Base-by-base conservation (phyloP, 2,329 filamentous ascomycete species). In the Cordyceps fumosorosea region DNA sequence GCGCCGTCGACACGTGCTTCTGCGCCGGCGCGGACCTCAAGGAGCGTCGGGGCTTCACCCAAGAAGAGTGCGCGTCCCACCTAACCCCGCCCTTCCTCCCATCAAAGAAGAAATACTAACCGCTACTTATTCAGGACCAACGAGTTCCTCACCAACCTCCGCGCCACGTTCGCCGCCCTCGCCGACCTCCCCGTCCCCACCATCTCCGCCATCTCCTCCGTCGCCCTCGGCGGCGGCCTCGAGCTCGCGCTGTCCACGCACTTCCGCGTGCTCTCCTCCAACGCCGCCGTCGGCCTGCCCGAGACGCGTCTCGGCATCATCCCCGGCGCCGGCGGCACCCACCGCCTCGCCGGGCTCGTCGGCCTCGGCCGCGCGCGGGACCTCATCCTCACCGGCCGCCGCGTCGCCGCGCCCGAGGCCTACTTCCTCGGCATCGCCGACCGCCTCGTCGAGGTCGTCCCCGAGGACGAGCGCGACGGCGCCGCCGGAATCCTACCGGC, bases 21-120 rank as follows among this genome's bases (percentile, higher is more conserved):
- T 99, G 95, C 75, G 91, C 95, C 0, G 95, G 95, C 44, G 95
- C 95, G 4, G 95, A 99, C 72, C 77, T 99, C 69, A 98, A 97
- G 73, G 93, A 97, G 80, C 81, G 93, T 32, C 83, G 84, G 63
- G 84, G 81, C 4, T 95, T 97, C 75, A 88, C 85, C 1, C 82
- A 81, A 64, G 84, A 91, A 68, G 89, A 97, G 92, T 96, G 24
- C 24, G n/a, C n/a, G n/a, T n/a, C n/a, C n/a, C n/a, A n/a, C n/a
- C n/a, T n/a, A n/a, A n/a, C n/a, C n/a, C n/a, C n/a, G n/a, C n/a
- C n/a, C n/a, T n/a, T n/a, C n/a, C n/a, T n/a, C n/a, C n/a, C n/a
- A n/a, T n/a, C n/a, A 12, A 6, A 6, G 16, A 26, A 48, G 11
- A 47, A 18, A 47, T 7, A 26, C 58, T 65, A 60, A 67, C 48